Base-by-base conservation (phyloP, 2,329 filamentous ascomycete species). In the Aspergillus latus region DNA sequence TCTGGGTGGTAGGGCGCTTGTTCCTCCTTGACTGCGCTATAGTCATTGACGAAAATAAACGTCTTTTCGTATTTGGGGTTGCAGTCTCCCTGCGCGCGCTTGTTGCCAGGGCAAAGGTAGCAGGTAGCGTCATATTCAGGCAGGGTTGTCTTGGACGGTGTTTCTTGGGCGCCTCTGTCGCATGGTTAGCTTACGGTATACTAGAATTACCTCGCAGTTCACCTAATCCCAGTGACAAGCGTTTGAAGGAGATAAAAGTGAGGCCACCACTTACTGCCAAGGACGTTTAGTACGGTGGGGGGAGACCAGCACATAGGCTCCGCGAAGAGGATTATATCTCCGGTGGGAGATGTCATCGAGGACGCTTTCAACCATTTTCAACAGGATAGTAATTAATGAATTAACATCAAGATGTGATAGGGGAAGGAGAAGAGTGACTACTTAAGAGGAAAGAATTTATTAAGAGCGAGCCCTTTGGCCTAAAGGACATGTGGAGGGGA, bases 11-110 rank as follows among this genome's bases (percentile, higher is more conserved):
- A 99, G 47, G 90, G 86, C 30, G 88, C 86, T 74, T 99, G 94
- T 61, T 89, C 82, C 75, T 97, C 92, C 76, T 96, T 97, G 49
- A 99, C 93, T 1, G 94, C 94, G 68, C 91, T 95, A 76, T 94
- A 99, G 73, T 99, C 94, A 68, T 99, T 99, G 64, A 97, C 89
- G 69, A 99, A 99, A 39, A 93, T 88, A 71, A 95, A 97, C 0
- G 92, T 96, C 67, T 85, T 85, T 51, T 89, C 82, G 71, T 97
- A 99, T 52, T 89, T 80, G 1, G 94, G 93, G 68, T 99, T 99
- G 58, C 75, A 72, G 68, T 94, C 91, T 54, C 94, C 94, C 66
- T 91, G 86, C 3, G 94, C 94, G 55, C 94, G 88, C 63, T 88
- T 82, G 72, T 99, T 99, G 37, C 92, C 86, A 1, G 94, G 94